A percentile compares a stretch with the other conserved stretches of the same genome.
phyloP scores from a whole-genome alignment of 176 grass and related monocot genomes.

The Echinochloa phyllopogon region DNA sequence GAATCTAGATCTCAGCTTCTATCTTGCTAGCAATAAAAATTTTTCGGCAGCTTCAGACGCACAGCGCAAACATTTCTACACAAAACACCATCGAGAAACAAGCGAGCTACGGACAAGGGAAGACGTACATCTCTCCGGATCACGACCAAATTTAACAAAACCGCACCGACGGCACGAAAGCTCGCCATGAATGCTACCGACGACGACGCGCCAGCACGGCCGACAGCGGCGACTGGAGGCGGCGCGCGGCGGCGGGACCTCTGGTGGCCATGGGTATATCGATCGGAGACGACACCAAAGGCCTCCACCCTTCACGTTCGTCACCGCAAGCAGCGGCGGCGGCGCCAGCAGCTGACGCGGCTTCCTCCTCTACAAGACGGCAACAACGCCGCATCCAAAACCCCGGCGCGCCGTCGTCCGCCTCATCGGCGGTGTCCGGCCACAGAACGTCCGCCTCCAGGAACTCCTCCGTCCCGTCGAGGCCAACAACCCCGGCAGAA shows the following conservation, averaged over 20 bases:
- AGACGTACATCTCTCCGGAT: conserved; percentile 5
- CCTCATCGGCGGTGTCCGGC: conserved; percentile 36
- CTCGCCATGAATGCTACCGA: neutral
- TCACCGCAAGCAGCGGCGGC: neutral
- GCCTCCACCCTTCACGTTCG: conserved; percentile 11
- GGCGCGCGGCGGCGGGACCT: neutral
- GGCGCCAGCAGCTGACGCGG: neutral
- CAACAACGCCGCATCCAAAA: conserved; percentile 2
- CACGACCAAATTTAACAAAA: neutral
- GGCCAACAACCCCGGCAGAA: neutral
- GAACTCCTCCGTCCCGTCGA: conserved; percentile 41
- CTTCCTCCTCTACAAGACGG: neutral
- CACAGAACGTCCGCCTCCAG: conserved; percentile 64
- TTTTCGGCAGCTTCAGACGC: neutral
- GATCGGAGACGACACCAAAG: conserved; percentile 45
- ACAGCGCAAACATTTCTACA: neutral
- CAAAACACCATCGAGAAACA: neutral
- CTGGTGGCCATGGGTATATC: conserved; percentile 39
- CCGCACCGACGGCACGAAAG: neutral
- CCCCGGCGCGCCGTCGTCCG: neutral
- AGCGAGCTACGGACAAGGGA: conserved; percentile 17
- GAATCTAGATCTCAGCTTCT: neutral
- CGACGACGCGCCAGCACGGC: conserved; percentile 1
- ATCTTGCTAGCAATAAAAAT: neutral
- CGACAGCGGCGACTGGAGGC: neutral